These are phyloP conservation scores for Geosmithia flava DNA, from an alignment of 2,329 filamentous ascomycete species.

Conservation along the genomic window DNA sequence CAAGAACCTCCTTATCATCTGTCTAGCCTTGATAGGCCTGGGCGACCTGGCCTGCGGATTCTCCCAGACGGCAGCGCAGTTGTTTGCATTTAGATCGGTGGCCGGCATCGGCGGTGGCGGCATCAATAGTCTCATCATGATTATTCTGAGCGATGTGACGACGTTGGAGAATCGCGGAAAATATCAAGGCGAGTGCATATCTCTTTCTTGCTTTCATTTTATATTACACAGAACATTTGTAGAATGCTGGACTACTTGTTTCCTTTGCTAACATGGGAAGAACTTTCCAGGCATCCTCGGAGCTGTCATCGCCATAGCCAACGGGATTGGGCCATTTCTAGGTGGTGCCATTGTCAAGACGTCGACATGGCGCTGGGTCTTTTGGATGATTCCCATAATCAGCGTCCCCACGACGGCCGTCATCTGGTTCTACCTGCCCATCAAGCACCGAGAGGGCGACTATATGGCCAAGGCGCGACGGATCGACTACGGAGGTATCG, in stretches of 20 bases:
- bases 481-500: no score
- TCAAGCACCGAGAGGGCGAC: slow-evolving; percentile 33
- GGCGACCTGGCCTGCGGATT: slow-evolving; percentile 49
- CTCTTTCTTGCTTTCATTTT: no score
- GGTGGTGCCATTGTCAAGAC: slow-evolving; percentile 23
- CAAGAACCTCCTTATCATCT: slow-evolving; percentile 40
- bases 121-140: slow-evolving; percentile 45
- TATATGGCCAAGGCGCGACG: no score
- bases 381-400: slow-evolving; percentile 36
- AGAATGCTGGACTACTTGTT: no score
- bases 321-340: slow-evolving; percentile 29
- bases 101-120: slow-evolving; percentile 52
- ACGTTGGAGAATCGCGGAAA: slow-evolving; percentile 46
- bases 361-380: slow-evolving; percentile 28
- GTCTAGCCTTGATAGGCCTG: slow-evolving; percentile 31
- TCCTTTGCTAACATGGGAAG: no score
- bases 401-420: slow-evolving; percentile 29
- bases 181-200: slow-evolving; percentile 32
- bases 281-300: no score
- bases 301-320: slow-evolving; percentile 25
- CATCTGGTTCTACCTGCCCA: slow-evolving; percentile 35
- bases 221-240: no score
- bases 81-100: slow-evolving; percentile 48
- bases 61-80: slow-evolving; percentile 38
- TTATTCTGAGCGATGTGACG: slow-evolving; percentile 48